A percentile compares a stretch with the other conserved stretches of the same genome.
Evolutionary conservation across 495 filamentous ascomycete species (phyloP).

Genomic region (Hypoxylon perforatum): DNA sequence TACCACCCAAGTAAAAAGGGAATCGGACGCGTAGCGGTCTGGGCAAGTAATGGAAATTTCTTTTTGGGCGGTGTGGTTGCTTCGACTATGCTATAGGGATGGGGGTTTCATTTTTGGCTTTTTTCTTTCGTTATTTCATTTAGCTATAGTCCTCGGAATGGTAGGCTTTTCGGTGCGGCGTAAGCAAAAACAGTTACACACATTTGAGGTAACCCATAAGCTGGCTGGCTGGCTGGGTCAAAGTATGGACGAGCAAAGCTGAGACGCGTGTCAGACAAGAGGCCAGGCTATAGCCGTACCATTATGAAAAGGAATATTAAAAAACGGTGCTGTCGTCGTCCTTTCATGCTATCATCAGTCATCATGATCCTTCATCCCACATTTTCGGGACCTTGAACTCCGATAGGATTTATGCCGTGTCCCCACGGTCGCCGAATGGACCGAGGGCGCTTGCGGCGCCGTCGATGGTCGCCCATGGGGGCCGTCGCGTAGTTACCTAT

Average conservation of each 20-base stretch:
- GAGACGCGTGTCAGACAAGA: conserved; percentile 37
- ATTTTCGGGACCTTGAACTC: conserved; percentile 28
- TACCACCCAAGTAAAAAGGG: conserved; percentile 15
- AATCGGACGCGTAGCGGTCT: background rate
- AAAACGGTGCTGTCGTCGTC: too few species aligned
- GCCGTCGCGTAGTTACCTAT: conserved; percentile 32
- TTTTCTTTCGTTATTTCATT: background rate
- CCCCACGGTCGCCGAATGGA: conserved; percentile 32
- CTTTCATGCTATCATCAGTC: conserved; percentile 20
- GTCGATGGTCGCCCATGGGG: conserved; percentile 33
- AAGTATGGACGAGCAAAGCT: conserved; percentile 21
- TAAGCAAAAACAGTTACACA: conserved; percentile 34
- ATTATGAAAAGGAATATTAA: conserved; percentile 4
- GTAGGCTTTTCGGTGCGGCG: conserved; percentile 22
- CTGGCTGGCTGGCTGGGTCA: background rate
- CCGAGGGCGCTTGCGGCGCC: conserved; percentile 26
- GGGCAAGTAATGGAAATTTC: background rate
- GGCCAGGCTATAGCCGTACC: conserved; percentile 7
- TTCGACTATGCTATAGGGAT: background rate
- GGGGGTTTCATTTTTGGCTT: background rate
- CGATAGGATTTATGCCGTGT: conserved; percentile 27
- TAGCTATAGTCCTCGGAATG: conserved; percentile 3
- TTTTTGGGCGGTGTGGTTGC: background rate
- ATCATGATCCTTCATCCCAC: conserved; percentile 27
- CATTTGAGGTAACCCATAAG: conserved; percentile 28